Evolutionary conservation across 1,284 basidiomycete genomes (phyloP).

Genomic region (Sanguinoderma infundibulare): DNA sequence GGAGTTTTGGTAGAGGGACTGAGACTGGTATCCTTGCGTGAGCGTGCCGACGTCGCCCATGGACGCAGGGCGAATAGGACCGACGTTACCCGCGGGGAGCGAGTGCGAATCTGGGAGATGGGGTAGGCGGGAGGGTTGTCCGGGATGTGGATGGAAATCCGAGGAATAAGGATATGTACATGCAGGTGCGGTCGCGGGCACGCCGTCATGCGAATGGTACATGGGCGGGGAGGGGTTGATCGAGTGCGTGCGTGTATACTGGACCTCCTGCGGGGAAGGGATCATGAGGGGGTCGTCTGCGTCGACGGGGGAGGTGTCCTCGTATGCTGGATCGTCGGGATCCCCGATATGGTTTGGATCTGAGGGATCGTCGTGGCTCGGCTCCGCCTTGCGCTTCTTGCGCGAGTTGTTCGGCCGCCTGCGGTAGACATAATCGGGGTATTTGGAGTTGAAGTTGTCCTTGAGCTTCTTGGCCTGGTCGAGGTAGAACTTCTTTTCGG

Average conservation of each 20-base stretch:
- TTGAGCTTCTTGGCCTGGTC: slow-evolving; percentile 83
- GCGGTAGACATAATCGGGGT: slow-evolving; percentile 86
- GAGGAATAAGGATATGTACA: slow-evolving; percentile 26
- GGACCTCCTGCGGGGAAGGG: slow-evolving; percentile 24
- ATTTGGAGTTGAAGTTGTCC: slow-evolving; percentile 82
- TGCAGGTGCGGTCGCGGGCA: slow-evolving; percentile 11
- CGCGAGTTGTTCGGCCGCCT: slow-evolving; percentile 83
- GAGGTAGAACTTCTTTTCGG: slow-evolving; percentile 83
- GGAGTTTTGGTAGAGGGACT: slow-evolving; percentile 18
- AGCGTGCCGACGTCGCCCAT: slow-evolving; percentile 21
- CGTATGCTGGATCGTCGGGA: slow-evolving; percentile 45
- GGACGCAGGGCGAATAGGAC: slow-evolving; percentile 27
- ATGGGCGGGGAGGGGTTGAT: slow-evolving; percentile 20
- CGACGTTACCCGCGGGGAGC: slow-evolving; percentile 9
- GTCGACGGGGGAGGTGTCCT: slow-evolving; percentile 35
- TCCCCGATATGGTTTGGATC: slow-evolving; percentile 36
- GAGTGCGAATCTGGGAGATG: slow-evolving; percentile 15
- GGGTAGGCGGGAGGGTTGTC: slow-evolving; percentile 15
- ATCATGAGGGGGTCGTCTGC: slow-evolving; percentile 30
- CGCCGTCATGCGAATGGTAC: slow-evolving; percentile 22
- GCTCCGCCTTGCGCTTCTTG: slow-evolving; percentile 64
- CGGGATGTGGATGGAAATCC: slow-evolving; percentile 24
- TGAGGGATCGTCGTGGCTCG: slow-evolving; percentile 35
- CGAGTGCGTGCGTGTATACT: slow-evolving; percentile 26
- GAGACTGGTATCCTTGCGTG: slow-evolving; percentile 17